Conservation (phyloP, 805 yeast genomes). For the Sungouiozyma ichnusensis region DNA sequence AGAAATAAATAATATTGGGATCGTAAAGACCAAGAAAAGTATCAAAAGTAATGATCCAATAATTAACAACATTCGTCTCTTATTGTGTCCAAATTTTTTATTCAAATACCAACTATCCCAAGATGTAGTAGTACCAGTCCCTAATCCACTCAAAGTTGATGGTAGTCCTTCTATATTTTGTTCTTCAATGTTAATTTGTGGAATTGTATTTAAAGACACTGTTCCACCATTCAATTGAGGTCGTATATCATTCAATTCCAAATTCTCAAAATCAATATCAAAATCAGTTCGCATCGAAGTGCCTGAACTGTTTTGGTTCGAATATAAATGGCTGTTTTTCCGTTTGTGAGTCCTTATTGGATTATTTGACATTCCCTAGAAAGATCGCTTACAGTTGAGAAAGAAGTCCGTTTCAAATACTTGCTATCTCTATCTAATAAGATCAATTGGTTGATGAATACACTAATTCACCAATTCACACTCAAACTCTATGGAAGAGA, state of each 20-base stretch:
- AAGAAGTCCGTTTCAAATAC: too few species aligned
- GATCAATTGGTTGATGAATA: too few species aligned
- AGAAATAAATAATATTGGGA: constrained; percentile 2
- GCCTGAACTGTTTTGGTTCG: constrained; percentile 20
- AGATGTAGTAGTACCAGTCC: background rate
- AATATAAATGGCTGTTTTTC: constrained; percentile 22
- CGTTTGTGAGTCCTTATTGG: constrained; percentile 18
- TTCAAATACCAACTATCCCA: constrained; percentile 8
- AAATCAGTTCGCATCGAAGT: constrained; percentile 6
- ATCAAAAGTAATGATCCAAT: background rate
- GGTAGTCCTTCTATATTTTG: background rate
- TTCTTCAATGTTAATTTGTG: background rate
- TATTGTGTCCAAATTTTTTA: constrained; percentile 7
- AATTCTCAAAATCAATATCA: constrained; percentile 3
- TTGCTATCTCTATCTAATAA: too few species aligned
- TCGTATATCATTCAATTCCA: constrained; percentile 2
- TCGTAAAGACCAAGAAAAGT: background rate
- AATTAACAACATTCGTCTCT: constrained; percentile 1
- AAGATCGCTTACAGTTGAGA: background rate
- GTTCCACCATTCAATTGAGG: constrained; percentile 4
- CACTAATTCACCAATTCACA: too few species aligned
- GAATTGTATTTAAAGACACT: background rate
- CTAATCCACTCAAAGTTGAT: background rate
- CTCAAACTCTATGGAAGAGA: too few species aligned
- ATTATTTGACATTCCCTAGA: background rate